Conservation (phyloP, 208 protist species). For the Leptomonas pyrrhocoris region DNA sequence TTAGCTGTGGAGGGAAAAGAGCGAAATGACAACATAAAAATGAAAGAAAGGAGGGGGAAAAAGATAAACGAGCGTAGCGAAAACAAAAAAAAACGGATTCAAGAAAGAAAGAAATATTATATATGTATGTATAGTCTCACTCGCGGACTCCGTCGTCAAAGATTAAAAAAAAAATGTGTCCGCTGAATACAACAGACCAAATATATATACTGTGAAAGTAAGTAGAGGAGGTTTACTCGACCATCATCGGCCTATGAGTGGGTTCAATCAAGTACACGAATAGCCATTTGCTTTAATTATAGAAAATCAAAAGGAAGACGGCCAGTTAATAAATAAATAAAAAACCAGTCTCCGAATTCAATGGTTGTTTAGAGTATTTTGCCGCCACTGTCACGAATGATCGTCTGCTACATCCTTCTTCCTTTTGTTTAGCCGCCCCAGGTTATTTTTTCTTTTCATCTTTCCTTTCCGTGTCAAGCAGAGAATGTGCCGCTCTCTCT, state of each 20-base stretch:
- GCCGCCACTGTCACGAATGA: no score
- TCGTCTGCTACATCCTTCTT: no score
- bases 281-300: background rate
- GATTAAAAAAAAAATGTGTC: background rate
- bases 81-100: slow-evolving; percentile 15
- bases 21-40: background rate
- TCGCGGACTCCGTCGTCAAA: background rate
- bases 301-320: background rate
- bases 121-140: no score
- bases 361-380: no score
- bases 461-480: no score
- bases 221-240: slow-evolving; percentile 5
- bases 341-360: no score
- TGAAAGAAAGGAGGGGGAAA: slow-evolving; percentile 5
- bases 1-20: no score
- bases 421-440: no score
- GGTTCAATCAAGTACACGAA: slow-evolving; percentile 5
- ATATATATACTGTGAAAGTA: slow-evolving; percentile 3
- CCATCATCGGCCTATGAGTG: slow-evolving; percentile 11
- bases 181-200: background rate
- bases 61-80: slow-evolving; percentile 16
- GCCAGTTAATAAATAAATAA: background rate
- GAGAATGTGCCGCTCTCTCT: no score
- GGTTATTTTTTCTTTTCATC: no score
- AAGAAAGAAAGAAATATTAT: background rate